Evolutionary conservation across 345 rosid genomes (phyloP).

Genomic region (Lepidium didymum): DNA sequence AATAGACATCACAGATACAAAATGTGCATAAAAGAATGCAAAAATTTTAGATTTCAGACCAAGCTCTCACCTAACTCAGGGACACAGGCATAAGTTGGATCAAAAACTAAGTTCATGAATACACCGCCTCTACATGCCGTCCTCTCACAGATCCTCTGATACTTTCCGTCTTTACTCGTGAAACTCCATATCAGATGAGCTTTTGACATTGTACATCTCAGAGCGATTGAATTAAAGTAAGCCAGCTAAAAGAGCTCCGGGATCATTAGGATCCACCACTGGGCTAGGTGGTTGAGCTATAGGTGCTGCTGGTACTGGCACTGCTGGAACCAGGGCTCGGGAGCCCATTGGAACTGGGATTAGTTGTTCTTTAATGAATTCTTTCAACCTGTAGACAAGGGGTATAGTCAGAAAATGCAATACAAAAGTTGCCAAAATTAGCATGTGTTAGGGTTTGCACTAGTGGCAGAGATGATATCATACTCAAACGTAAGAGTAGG

Average conservation of each 20-base stretch:
- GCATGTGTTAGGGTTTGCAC: neutral
- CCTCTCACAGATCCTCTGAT: neutral
- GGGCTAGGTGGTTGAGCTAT: conserved; percentile 41
- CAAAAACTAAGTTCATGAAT: neutral
- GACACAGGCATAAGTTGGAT: neutral
- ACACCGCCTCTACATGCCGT: neutral
- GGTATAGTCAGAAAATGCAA: conserved; percentile 3
- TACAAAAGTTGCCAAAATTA: neutral
- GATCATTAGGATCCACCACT: conserved; percentile 45
- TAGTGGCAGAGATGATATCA: conserved; percentile 15
- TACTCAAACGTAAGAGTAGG: conserved; percentile 83
- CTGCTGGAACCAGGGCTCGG: conserved; percentile 30
- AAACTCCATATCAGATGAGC: neutral
- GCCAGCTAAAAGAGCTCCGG: conserved; percentile 80
- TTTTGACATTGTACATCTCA: neutral
- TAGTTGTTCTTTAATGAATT: conserved; percentile 81
- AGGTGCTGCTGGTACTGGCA: conserved; percentile 35
- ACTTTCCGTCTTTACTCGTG: neutral
- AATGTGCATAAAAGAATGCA: conserved; percentile 13
- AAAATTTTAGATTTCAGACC: neutral
- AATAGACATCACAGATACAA: neutral
- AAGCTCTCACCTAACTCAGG: neutral
- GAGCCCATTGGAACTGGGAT: conserved; percentile 46
- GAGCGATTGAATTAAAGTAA: conserved; percentile 38
- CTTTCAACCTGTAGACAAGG: conserved; percentile 64